phyloP scores from a whole-genome alignment of 2,329 filamentous ascomycete species.

The Aspergillus uvarum region DNA sequence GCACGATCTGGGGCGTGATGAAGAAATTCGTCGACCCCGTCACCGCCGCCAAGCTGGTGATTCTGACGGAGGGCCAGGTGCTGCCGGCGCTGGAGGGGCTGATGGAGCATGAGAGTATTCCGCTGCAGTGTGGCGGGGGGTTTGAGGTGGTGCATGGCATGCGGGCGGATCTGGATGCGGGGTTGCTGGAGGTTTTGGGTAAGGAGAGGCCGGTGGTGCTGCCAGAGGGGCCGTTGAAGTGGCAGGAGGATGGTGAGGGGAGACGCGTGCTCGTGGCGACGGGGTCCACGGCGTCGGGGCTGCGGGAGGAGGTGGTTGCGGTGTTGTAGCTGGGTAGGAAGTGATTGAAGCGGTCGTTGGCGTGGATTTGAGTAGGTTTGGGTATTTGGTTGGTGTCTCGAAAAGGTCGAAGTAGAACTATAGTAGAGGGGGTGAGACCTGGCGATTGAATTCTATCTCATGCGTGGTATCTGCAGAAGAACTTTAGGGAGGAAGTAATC shows the following conservation, averaged over 20 bases:
- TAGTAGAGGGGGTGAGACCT: too few relatives aligned
- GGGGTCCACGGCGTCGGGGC: conserved; percentile 14
- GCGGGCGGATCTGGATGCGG: conserved; percentile 18
- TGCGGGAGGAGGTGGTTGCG: conserved; percentile 13
- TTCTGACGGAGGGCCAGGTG: conserved; percentile 18
- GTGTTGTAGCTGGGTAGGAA: not conserved
- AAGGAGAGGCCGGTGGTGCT: conserved; percentile 5
- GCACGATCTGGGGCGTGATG: conserved; percentile 24
- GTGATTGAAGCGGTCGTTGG: too few relatives aligned
- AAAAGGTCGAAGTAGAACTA: too few relatives aligned
- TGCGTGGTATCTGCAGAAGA: too few relatives aligned
- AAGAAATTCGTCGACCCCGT: conserved; percentile 26
- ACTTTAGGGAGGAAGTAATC: too few relatives aligned
- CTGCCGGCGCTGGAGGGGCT: conserved; percentile 14
- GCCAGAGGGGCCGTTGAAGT: conserved; percentile 23
- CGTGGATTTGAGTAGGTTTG: too few relatives aligned
- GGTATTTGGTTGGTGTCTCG: too few relatives aligned
- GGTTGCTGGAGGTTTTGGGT: not conserved
- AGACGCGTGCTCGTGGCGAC: conserved; percentile 17
- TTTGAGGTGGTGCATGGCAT: conserved; percentile 23
- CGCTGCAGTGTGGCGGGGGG: conserved; percentile 20
- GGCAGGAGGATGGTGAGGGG: conserved; percentile 14
- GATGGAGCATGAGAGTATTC: conserved; percentile 23
- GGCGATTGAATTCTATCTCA: too few relatives aligned
- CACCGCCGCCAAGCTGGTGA: conserved; percentile 27